Base-by-base conservation (phyloP, 768 basidiomycete genomes). In the Fomitopsis serialis region DNA sequence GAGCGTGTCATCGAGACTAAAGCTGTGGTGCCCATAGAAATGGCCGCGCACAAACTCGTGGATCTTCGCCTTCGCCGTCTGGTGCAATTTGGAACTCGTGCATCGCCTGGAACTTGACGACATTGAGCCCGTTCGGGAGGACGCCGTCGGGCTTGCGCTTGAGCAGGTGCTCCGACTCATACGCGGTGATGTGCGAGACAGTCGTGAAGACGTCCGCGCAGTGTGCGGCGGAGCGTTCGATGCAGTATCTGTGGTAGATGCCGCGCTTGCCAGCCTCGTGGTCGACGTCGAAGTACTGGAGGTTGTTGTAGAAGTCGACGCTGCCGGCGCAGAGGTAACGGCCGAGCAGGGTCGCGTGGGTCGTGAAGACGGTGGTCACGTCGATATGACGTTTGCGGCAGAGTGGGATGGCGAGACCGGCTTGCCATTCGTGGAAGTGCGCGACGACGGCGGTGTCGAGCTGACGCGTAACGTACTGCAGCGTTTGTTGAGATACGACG, bases 371-470 rank as follows among this genome's bases (percentile, higher is more conserved):
- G 67, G 97, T 98, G 42, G 96, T 98, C 59, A 99, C 87, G 72
- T 99, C 97, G 66, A 99, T 87, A 67, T 97, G 95, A 49, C 97
- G 81, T 72, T 97, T 98, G 59, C 97, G 80, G 71, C 92, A 96
- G 13, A 98, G 80, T 8, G 92, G 87, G 52, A 98, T 97, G 23
- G 95, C 92, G 44, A 97, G 83, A 43, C 96, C 95, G 9, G 94
- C 96, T 68, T 98, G 97, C 97, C 97, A 99, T 71, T 99, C 97
- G 70, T 99, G 97, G 76, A 99, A 97, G 71, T 99, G 97, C 59
- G 94, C 95, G 54, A 98, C 80, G 62, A 98, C 91, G 17, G 95
- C 93, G 5, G 84, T 90, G 50, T 79, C 75, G 29, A 88, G 78
- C 67, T 97, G 91, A 42, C 83, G 84, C 24, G 88, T 65, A 37